Percentiles rank a stretch among this genome's conserved stretches.
phyloP scores from a whole-genome alignment of 2,329 filamentous ascomycete genomes.

The Claviceps fusiformis region DNA sequence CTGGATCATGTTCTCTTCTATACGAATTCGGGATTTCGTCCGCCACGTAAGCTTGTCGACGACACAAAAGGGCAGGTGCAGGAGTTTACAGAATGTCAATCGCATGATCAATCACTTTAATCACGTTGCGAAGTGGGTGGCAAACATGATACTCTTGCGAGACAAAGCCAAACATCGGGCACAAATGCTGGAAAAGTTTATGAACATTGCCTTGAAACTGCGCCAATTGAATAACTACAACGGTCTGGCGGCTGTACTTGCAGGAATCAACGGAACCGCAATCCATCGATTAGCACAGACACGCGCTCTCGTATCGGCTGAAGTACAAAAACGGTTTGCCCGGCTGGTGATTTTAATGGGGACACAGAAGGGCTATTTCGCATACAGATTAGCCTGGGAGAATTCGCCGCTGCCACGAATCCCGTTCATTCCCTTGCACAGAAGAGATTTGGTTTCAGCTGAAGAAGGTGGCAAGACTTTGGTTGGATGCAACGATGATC shows the following conservation, averaged over 20 bases:
- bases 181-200: slow-evolving; percentile 86
- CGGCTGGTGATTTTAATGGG: slow-evolving; percentile 86
- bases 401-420: slow-evolving; percentile 85
- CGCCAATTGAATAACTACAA: slow-evolving; percentile 96
- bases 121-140: slow-evolving; percentile 69
- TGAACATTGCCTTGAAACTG: slow-evolving; percentile 74
- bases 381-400: slow-evolving; percentile 95
- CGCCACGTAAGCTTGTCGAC: slow-evolving; percentile 71
- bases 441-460: slow-evolving; percentile 79
- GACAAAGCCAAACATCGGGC: slow-evolving; percentile 95
- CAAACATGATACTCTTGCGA: slow-evolving; percentile 72
- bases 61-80: slow-evolving; percentile 60
- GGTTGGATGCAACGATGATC: slow-evolving; percentile 55
- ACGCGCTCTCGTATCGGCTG: slow-evolving; percentile 55
- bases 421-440: slow-evolving; percentile 81
- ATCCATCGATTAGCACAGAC: slow-evolving; percentile 77
- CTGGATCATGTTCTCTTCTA: slow-evolving; percentile 96
- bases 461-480: slow-evolving; percentile 89
- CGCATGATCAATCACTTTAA: slow-evolving; percentile 92
- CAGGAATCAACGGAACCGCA: slow-evolving; percentile 78
- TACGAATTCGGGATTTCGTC: slow-evolving; percentile 82
- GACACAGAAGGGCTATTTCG: slow-evolving; percentile 80
- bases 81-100: slow-evolving; percentile 72
- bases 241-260: slow-evolving; percentile 81
- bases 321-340: slow-evolving; percentile 72